Base-by-base conservation (phyloP, 306 rosid genomes). In the Dryas drummondii region DNA sequence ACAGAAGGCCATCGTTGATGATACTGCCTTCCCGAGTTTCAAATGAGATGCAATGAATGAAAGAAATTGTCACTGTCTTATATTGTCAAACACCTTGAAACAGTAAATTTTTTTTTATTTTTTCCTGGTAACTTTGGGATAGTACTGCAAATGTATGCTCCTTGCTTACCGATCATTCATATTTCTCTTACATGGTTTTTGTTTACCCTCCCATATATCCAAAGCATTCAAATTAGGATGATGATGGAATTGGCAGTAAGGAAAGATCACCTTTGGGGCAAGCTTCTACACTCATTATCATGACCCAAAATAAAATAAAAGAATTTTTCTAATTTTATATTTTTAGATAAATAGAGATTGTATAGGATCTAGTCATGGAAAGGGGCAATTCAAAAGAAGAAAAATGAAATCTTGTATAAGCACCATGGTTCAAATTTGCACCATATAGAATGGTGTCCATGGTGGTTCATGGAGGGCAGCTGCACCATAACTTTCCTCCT, bases 1-100 rank as follows among this genome's bases (percentile, higher is more conserved):
- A 42, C 75, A 83, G 93, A 74, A 91, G 89, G 82, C 87, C 97
- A n/a, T 86, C 84, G 13, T 53, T 92, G 53, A 80, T 90, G 53
- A 80, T 90, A 80, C 90, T 92, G 76, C 91, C 97, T 17, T 73
- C 81, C 71, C 79, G 91, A 76, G 78, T 83, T 72, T 71, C 84
- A 7, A 69, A 80, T n/a, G 91, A 90, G 57, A 69, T 84, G 71
- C 82, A 76, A 26, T 88, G 80, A 88, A 50, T 47, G 17, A n/a
- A 10, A 12, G 0, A 27, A 27, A 15, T 73, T 60, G 73, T 60
- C 73, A 71, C 74, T 70, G 72, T 71, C 64, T 42, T 42, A 57
- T 60, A 68, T 14, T 66, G 51, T 49, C 72, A 16, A 76, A 58
- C 15, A 65, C 70, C 73, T 5, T 57, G 56, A 41, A 66, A n/a